phyloP scores from a whole-genome alignment of 257 asterid species.

The Linderniella brevidens region DNA sequence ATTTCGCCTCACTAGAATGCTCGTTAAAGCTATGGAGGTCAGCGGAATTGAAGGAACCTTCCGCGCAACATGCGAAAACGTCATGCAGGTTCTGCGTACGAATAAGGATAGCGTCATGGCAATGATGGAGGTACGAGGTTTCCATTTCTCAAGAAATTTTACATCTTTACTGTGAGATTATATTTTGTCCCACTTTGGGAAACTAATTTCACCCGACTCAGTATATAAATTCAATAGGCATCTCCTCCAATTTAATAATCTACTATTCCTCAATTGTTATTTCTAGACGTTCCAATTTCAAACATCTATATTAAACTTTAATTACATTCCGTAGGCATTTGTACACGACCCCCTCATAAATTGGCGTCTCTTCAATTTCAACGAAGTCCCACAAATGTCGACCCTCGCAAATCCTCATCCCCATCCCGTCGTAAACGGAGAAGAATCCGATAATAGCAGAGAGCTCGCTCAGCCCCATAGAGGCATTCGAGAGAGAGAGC shows the following conservation, averaged over 20 bases:
- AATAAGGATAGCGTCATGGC: constrained; percentile 98
- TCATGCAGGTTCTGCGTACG: constrained; percentile 92
- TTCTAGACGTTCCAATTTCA: neutral
- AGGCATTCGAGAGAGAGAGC: constrained; percentile 81
- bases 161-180: no score
- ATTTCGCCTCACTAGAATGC: constrained; percentile 98
- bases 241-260: no score
- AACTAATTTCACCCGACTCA: no score
- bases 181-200: no score
- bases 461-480: constrained; percentile 82
- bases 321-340: constrained; percentile 51
- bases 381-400: constrained; percentile 89
- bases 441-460: constrained; percentile 41
- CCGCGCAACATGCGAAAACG: constrained; percentile 93
- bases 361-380: constrained; percentile 98
- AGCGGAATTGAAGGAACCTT: constrained; percentile 98
- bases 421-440: constrained; percentile 48
- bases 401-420: constrained; percentile 41
- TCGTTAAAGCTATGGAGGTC: constrained; percentile 98
- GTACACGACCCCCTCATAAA: constrained; percentile 97
- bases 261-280: neutral
- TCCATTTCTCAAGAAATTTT: no score
- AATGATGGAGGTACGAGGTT: constrained; percentile 86
- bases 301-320: neutral
- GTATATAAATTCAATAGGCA: no score